Conservation (phyloP, 768 basidiomycete genomes). For the Boletus rubropictus region DNA sequence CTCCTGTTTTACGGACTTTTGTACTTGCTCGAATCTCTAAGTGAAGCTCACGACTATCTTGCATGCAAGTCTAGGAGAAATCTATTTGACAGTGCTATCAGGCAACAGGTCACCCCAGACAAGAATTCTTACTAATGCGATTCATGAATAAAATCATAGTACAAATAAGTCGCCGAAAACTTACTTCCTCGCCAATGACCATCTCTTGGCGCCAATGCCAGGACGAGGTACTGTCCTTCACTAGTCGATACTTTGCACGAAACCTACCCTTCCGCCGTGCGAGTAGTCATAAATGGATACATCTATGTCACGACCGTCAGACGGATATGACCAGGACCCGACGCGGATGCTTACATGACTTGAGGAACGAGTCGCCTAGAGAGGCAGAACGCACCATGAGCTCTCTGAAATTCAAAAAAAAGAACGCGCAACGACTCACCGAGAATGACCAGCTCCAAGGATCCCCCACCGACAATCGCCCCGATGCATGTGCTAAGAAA, state of each 20-base stretch:
- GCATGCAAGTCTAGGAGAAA: not conserved
- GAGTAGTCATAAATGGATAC: conserved; percentile 59
- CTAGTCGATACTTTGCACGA: conserved; percentile 46
- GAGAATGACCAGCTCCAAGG: conserved; percentile 11
- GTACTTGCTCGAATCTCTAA: not conserved
- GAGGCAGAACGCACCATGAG: not conserved
- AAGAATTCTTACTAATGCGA: too few relatives aligned
- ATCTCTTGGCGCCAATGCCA: not conserved
- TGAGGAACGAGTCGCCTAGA: conserved; percentile 55
- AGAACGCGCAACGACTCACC: conserved; percentile 9
- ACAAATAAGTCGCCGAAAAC: not conserved
- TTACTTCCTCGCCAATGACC: not conserved
- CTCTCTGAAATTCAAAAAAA: too few relatives aligned
- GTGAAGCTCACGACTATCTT: not conserved
- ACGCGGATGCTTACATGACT: conserved; percentile 46
- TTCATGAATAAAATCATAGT: not conserved
- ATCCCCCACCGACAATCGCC: conserved; percentile 41
- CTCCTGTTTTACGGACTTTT: not conserved
- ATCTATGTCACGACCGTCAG: conserved; percentile 37
- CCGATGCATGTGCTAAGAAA: conserved; percentile 48
- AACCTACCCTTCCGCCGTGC: conserved; percentile 49
- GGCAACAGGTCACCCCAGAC: not conserved
- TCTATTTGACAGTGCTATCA: not conserved
- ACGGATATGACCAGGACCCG: not conserved
- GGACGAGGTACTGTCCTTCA: conserved; percentile 3